Conservation (phyloP, 495 filamentous ascomycete species). For the Mytilinidion resinicola region DNA sequence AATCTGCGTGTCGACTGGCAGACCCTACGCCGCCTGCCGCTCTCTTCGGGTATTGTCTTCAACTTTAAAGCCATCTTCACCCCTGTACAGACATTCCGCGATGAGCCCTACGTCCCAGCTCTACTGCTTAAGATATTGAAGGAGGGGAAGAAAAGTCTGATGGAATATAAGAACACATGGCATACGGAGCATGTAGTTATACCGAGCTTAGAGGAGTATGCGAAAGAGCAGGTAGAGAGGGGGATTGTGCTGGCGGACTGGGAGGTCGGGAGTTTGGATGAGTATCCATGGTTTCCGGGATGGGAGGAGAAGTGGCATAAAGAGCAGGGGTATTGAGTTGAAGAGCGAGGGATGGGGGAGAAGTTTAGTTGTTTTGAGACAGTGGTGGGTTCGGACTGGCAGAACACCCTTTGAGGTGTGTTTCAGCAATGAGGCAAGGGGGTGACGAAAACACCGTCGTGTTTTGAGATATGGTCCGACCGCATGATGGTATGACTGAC, state of each 20-base stretch:
- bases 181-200: conserved; percentile 71
- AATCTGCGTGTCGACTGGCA: conserved; percentile 89
- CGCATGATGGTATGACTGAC: too few relatives aligned
- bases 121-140: conserved; percentile 61
- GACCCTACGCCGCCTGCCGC: conserved; percentile 73
- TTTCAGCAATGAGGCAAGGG: too few relatives aligned
- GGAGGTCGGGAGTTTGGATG: conserved; percentile 70
- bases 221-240: conserved; percentile 59
- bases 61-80: conserved; percentile 93
- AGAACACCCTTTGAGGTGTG: too few relatives aligned
- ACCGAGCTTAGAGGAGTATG: conserved; percentile 63
- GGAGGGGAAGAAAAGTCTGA: conserved; percentile 66
- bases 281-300: conserved; percentile 73
- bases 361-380: too few relatives aligned
- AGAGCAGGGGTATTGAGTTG: conserved; percentile 59
- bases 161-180: conserved; percentile 84
- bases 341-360: neutral
- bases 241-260: conserved; percentile 59
- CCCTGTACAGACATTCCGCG: conserved; percentile 60
- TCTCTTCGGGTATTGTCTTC: conserved; percentile 71
- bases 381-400: too few relatives aligned
- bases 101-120: conserved; percentile 69
- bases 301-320: conserved; percentile 82
- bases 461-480: too few relatives aligned
- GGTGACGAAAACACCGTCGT: too few relatives aligned